These are phyloP conservation scores for Cryptococcus amylolentus DNA, from an alignment of 1,284 basidiomycete species.

Conservation along the genomic window DNA sequence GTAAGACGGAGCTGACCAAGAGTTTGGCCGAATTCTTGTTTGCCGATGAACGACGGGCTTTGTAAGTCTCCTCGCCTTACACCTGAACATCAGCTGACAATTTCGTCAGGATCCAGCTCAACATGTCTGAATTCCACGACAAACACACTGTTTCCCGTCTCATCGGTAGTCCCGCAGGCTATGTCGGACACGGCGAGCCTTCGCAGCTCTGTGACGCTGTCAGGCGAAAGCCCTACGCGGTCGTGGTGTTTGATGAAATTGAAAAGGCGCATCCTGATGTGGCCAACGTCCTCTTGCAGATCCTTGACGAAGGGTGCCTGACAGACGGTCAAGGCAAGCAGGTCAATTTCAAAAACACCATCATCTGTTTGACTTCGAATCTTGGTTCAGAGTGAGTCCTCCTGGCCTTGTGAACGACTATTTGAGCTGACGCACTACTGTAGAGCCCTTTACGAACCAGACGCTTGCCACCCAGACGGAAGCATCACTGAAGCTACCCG, in stretches of 20 bases:
- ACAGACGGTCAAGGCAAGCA: constrained; percentile 60
- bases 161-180: constrained; percentile 87
- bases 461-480: constrained; percentile 64
- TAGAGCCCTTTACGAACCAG: constrained; percentile 65
- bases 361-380: constrained; percentile 92
- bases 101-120: constrained; percentile 68
- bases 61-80: constrained; percentile 55
- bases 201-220: constrained; percentile 84
- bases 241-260: constrained; percentile 65
- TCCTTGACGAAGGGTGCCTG: constrained; percentile 84
- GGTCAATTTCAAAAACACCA: constrained; percentile 65
- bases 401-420: neutral
- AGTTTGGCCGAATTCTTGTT: constrained; percentile 80
- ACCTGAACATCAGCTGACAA: neutral
- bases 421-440: neutral
- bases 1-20: constrained; percentile 83
- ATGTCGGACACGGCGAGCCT: constrained; percentile 85
- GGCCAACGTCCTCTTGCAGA: constrained; percentile 84
- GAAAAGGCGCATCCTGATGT: constrained; percentile 92
- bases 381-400: constrained; percentile 59
- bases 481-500: constrained; percentile 63
- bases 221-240: constrained; percentile 60
- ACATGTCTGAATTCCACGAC: constrained; percentile 91
- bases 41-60: constrained; percentile 75
- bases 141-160: constrained; percentile 84